A percentile compares a stretch with the other conserved stretches of the same genome.
Evolutionary conservation across 129 eudicot genomes (phyloP).

Genomic region (Ambrosia artemisiifolia): DNA sequence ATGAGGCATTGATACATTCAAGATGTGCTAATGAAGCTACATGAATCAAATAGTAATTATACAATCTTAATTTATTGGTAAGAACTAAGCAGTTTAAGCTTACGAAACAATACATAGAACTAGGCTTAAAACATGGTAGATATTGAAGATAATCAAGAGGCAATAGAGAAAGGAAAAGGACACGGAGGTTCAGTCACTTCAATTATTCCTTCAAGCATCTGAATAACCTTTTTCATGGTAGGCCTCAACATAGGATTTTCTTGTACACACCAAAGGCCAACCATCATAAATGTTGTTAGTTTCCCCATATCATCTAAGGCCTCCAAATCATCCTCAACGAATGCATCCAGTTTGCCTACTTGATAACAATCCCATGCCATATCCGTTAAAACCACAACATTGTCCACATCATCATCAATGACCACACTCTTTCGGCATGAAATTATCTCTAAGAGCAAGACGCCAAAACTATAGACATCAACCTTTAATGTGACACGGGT

Average conservation of each 20-base stretch:
- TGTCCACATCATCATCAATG: conserved; percentile 1
- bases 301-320: conserved; percentile 11
- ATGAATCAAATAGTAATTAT: too few species aligned
- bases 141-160: too few species aligned
- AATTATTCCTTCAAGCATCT: conserved; percentile 55
- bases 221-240: conserved; percentile 45
- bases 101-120: too few species aligned
- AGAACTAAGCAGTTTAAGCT: too few species aligned
- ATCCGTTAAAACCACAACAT: conserved; percentile 24
- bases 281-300: conserved; percentile 41
- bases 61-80: too few species aligned
- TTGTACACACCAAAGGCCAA: conserved; percentile 57
- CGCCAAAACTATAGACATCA: conserved; percentile 60
- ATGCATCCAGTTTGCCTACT: conserved; percentile 10
- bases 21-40: too few species aligned
- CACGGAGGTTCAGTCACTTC: conserved; percentile 32
- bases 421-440: conserved; percentile 32
- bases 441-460: conserved; percentile 46
- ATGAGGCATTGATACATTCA: too few species aligned
- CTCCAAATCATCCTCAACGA: conserved; percentile 36
- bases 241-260: conserved; percentile 51
- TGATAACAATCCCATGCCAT: conserved; percentile 52
- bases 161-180: too few species aligned
- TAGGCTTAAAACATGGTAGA: too few species aligned
- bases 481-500: conserved; percentile 38